Evolutionary conservation across 75 land plant species (phyloP), one percentile per base, ranked within the genome.

Genomic region (Pseudotsuga menziesii): DNA sequence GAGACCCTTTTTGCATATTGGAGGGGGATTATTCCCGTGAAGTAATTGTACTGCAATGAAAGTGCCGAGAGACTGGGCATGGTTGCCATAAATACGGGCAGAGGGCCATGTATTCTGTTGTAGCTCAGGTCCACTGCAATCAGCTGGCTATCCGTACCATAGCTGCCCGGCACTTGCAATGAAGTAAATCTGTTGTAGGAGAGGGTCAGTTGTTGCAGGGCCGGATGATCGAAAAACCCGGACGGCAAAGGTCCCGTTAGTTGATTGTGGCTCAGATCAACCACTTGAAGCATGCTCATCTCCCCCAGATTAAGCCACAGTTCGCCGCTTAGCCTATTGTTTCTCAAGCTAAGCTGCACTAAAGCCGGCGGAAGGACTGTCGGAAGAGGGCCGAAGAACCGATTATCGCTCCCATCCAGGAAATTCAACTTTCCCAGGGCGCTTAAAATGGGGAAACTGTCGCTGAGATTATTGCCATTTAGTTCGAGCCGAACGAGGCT

Each of bases 121-220:
- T 79, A 29, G 83, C 88, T 83, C 63, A 91, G 15, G 57, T 91
- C 93, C 14, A 87, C 15, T 4, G 87, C 89, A 7, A 89, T 81
- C 19, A 91, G 81, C 57, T 77, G 59, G 76, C 91, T 87, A 26
- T 59, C 41, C 17, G 26, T 27, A 61, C 67, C 83, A 4, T 54
- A n/a, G 16, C 36, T 56, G 1, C 73, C 61, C 19, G 93, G 93
- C 0, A 32, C 56, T 56, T 79, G 69, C 3, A 91, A 4, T 7
- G 78, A 61, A 19, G 81, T 41, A 77, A 87, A 81, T 22, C 23
- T 12, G 81, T 91, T 91, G 77, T 72, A 13, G 2, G 93, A 83
- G 19, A 91, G 83, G 25, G 81, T 82, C 39, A 91, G 78, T 71
- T 91, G 93, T 70, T 91, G 80, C 39, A 91, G 82, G 7, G 89